phyloP scores from a whole-genome alignment of 768 basidiomycete genomes.

The Lactarius tabidus region DNA sequence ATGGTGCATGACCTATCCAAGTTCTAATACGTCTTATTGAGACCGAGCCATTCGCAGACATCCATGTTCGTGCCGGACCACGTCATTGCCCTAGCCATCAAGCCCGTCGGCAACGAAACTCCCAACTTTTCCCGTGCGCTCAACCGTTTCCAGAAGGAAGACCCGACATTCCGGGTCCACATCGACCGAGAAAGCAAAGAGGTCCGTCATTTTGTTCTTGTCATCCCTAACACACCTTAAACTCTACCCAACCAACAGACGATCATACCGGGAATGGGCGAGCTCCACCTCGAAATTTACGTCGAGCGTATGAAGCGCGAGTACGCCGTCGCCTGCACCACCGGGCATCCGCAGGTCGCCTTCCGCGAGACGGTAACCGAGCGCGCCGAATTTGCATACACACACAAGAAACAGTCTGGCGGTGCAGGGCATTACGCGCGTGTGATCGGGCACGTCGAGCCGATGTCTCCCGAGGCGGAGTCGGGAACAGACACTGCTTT shows the following conservation, averaged over 20 bases:
- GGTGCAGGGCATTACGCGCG: slow-evolving; percentile 97
- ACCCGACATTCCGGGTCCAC: slow-evolving; percentile 98
- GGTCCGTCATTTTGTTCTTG: no score
- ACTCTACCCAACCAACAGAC: no score
- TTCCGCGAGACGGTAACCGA: slow-evolving; percentile 93
- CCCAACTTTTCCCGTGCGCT: slow-evolving; percentile 97
- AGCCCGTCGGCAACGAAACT: slow-evolving; percentile 86
- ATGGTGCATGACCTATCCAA: slow-evolving; percentile 60
- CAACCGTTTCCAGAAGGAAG: slow-evolving; percentile 97
- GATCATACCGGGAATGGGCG: slow-evolving; percentile 99
- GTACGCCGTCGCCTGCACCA: slow-evolving; percentile 89
- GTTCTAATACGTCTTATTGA: background rate
- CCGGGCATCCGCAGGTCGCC: slow-evolving; percentile 94
- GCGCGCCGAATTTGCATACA: slow-evolving; percentile 78
- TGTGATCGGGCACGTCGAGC: slow-evolving; percentile 87
- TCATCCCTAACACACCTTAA: no score
- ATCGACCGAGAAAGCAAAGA: slow-evolving; percentile 93
- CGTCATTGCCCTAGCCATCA: slow-evolving; percentile 93
- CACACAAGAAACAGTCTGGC: slow-evolving; percentile 97
- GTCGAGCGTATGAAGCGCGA: slow-evolving; percentile 99
- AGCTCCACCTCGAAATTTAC: slow-evolving; percentile 97
- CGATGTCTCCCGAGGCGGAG: slow-evolving; percentile 70
- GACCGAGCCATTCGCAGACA: slow-evolving; percentile 47
- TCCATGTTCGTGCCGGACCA: slow-evolving; percentile 99
- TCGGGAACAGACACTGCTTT: slow-evolving; percentile 83